Conservation (phyloP, 495 filamentous ascomycete species). For the Immersiella caudata region DNA sequence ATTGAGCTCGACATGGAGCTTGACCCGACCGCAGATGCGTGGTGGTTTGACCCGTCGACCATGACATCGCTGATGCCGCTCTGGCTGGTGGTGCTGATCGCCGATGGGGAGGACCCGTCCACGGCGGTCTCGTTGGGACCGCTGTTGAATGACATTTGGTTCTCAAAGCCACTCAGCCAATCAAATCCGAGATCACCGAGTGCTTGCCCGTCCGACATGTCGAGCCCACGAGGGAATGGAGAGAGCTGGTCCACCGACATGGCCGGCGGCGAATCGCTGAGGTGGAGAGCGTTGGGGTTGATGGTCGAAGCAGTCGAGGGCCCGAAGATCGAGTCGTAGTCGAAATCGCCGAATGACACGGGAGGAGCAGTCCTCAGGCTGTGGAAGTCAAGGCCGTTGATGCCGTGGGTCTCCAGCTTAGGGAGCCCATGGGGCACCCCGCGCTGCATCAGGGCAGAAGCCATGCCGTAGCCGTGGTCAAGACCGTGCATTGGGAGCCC, state of each 20-base stretch:
- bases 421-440: constrained; percentile 68
- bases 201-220: constrained; percentile 57
- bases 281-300: constrained; percentile 95
- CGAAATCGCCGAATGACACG: constrained; percentile 71
- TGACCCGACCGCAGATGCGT: constrained; percentile 46
- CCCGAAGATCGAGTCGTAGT: constrained; percentile 75
- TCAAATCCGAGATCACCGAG: constrained; percentile 76
- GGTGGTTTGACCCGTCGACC: constrained; percentile 77
- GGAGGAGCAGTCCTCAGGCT: constrained; percentile 81
- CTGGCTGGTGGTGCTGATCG: constrained; percentile 88
- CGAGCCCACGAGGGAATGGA: constrained; percentile 69
- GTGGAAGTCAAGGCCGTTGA: constrained; percentile 55
- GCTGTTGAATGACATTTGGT: constrained; percentile 70
- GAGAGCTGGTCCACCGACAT: constrained; percentile 74
- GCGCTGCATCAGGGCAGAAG: constrained; percentile 64
- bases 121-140: constrained; percentile 72
- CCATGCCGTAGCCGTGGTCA: constrained; percentile 64
- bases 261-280: constrained; percentile 77
- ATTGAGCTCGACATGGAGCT: constrained; percentile 43
- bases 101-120: constrained; percentile 92
- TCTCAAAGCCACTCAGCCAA: constrained; percentile 85
- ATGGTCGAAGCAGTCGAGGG: constrained; percentile 67
- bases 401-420: constrained; percentile 79
- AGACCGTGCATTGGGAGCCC: constrained; percentile 62
- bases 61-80: constrained; percentile 91